phyloP scores from a whole-genome alignment of 139 green algal species.

The Marvania coccoides region DNA sequence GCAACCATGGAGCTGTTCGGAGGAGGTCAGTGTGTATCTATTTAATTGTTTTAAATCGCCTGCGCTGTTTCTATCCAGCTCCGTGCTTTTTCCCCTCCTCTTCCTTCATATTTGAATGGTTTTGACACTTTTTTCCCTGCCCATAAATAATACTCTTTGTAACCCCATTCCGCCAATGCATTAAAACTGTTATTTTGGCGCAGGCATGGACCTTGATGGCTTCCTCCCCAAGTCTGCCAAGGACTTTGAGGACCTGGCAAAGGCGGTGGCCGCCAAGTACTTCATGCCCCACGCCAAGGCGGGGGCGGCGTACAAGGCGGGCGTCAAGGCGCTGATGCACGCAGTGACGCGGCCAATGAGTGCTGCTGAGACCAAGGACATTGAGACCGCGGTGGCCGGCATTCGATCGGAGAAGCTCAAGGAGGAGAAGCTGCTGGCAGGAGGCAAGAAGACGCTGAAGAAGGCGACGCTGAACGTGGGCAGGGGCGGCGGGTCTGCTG shows the following conservation, averaged over 20 bases:
- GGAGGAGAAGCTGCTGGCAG: constrained; percentile 44
- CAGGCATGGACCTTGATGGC: constrained; percentile 38
- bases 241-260: constrained; percentile 64
- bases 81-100: too few relatives aligned
- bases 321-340: constrained; percentile 34
- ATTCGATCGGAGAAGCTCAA: constrained; percentile 61
- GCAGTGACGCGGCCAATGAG: constrained; percentile 19
- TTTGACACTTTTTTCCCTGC: too few relatives aligned
- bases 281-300: constrained; percentile 40
- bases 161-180: too few relatives aligned
- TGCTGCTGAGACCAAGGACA: constrained; percentile 57
- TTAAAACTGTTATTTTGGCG: background rate
- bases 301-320: constrained; percentile 16
- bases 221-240: constrained; percentile 63
- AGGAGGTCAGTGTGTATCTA: background rate
- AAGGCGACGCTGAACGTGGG: constrained; percentile 72
- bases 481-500: constrained; percentile 37
- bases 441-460: constrained; percentile 42
- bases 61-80: too few relatives aligned
- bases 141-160: too few relatives aligned
- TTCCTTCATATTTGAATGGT: too few relatives aligned
- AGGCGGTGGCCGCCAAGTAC: constrained; percentile 35
- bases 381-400: constrained; percentile 49
- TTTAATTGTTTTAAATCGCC: too few relatives aligned
- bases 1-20: constrained; percentile 67